These are phyloP conservation scores for Spathaspora sp. DNA, from an alignment of 805 yeast genomes.

Conservation along the genomic window DNA sequence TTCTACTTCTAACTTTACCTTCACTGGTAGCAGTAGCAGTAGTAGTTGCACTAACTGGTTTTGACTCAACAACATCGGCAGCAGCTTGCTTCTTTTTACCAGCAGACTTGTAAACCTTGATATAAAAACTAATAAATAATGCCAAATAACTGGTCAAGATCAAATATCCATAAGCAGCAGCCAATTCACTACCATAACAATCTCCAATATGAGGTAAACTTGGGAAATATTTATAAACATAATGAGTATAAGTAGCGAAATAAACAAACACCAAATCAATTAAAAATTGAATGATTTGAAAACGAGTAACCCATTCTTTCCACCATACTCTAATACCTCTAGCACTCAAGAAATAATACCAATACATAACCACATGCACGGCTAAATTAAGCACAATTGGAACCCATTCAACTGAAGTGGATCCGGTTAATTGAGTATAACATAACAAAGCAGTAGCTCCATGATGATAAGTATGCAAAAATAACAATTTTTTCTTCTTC, in stretches of 20 bases:
- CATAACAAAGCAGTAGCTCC: conserved; percentile 97
- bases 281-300: conserved; percentile 91
- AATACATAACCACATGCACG: conserved; percentile 96
- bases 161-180: conserved; percentile 88
- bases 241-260: conserved; percentile 90
- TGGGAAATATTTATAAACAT: conserved; percentile 63
- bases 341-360: conserved; percentile 91
- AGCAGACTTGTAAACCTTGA: conserved; percentile 68
- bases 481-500: conserved; percentile 86
- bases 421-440: conserved; percentile 87
- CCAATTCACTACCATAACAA: conserved; percentile 89
- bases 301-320: conserved; percentile 98
- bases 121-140: conserved; percentile 89
- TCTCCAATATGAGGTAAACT: conserved; percentile 69
- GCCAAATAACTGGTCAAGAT: conserved; percentile 86
- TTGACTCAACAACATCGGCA: conserved; percentile 5
- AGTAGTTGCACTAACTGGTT: conserved; percentile 5
- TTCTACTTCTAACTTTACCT: conserved; percentile 27
- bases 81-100: conserved; percentile 9
- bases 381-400: conserved; percentile 84
- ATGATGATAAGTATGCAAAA: conserved; percentile 94
- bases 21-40: conserved; percentile 6
- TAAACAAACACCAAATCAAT: conserved; percentile 88
- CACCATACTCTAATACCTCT: conserved; percentile 97
- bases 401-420: conserved; percentile 92